These are phyloP conservation scores for Ceratobasidium sp. DNA, from an alignment of 1,284 basidiomycete genomes.

Conservation along the genomic window DNA sequence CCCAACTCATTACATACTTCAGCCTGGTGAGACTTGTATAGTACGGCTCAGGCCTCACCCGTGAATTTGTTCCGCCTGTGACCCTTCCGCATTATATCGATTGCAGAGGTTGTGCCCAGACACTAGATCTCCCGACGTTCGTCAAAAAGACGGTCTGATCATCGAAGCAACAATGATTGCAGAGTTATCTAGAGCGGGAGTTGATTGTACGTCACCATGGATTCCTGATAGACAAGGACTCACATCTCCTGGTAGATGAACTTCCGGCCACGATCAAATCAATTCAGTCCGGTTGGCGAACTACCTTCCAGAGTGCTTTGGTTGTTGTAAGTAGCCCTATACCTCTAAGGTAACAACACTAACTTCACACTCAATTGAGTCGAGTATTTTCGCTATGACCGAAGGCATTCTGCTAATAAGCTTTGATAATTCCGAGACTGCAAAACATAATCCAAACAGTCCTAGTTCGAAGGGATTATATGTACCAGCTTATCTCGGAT, in stretches of 20 bases:
- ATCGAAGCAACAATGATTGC: neutral
- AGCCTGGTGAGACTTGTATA: neutral
- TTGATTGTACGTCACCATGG: neutral
- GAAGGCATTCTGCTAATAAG: neutral
- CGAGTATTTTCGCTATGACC: neutral
- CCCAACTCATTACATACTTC: no score
- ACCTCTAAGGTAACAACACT: no score
- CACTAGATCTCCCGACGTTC: neutral
- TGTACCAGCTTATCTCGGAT: neutral
- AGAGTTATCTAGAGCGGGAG: neutral
- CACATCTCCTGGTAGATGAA: neutral
- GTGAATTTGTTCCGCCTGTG: no score
- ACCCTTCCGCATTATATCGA: neutral
- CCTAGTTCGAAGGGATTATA: neutral
- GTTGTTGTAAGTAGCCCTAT: neutral
- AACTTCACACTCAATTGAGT: neutral
- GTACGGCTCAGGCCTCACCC: neutral
- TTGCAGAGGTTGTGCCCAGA: neutral
- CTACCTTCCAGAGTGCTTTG: constrained; percentile 18
- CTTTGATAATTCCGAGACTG: neutral
- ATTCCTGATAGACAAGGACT: neutral
- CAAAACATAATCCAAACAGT: neutral
- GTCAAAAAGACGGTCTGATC: neutral
- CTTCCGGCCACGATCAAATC: constrained; percentile 31
- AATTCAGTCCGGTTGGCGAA: constrained; percentile 23